Conservation (phyloP, 257 asterid genomes). For the Petunia axillaris region DNA sequence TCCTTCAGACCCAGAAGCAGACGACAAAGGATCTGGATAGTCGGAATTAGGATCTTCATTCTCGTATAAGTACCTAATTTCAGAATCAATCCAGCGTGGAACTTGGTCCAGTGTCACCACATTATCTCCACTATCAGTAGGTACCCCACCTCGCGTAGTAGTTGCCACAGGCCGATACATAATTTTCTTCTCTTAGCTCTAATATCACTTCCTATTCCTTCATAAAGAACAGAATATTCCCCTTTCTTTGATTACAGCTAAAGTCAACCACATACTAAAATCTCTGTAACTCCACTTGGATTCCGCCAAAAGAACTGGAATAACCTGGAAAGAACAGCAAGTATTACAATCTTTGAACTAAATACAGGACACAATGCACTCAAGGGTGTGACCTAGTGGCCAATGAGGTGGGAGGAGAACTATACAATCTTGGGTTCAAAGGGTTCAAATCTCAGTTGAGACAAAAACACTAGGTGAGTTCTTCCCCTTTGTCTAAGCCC, state of each 20-base stretch:
- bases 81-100: constrained; percentile 85
- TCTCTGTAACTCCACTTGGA: background rate
- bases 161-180: constrained; percentile 64
- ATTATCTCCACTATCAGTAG: constrained; percentile 71
- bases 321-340: constrained; percentile 16
- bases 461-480: too few relatives aligned
- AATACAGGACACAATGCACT: background rate
- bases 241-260: background rate
- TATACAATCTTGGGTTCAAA: too few relatives aligned
- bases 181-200: constrained; percentile 36
- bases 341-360: background rate
- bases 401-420: too few relatives aligned
- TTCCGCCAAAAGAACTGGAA: background rate
- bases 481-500: too few relatives aligned
- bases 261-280: constrained; percentile 16
- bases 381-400: too few relatives aligned
- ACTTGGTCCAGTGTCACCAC: constrained; percentile 83
- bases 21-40: constrained; percentile 74
- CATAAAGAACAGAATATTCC: constrained; percentile 14
- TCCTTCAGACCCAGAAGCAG: constrained; percentile 66
- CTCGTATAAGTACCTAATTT: constrained; percentile 63
- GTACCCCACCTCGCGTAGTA: constrained; percentile 68
- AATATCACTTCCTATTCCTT: constrained; percentile 36
- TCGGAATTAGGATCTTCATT: constrained; percentile 68
- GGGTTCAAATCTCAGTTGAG: too few relatives aligned